Conservation (phyloP, 139 green algal species). For the Chlamydomonas schloesseri region DNA sequence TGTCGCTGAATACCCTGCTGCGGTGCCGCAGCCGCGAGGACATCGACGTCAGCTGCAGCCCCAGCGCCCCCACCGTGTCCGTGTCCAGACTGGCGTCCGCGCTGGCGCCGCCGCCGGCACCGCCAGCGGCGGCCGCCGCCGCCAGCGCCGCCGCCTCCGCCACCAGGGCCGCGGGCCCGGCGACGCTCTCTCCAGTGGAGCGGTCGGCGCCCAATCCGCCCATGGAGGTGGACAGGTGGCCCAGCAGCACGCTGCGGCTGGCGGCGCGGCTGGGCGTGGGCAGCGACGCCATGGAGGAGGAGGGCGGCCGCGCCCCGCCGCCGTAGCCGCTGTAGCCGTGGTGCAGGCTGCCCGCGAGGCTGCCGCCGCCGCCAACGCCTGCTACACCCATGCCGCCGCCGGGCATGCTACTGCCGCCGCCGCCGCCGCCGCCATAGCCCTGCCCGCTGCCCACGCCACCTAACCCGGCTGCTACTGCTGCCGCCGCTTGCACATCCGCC, state of each 20-base stretch:
- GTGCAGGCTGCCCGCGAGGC: not conserved
- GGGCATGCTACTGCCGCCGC: not conserved
- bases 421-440: too few species aligned
- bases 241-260: not conserved
- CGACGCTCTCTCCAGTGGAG: not conserved
- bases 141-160: not conserved
- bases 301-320: not conserved
- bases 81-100: not conserved
- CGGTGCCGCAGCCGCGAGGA: too few species aligned
- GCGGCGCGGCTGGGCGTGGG: not conserved
- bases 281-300: not conserved
- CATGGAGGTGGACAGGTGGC: not conserved
- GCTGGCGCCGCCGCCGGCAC: not conserved
- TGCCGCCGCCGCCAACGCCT: too few species aligned
- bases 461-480: too few species aligned
- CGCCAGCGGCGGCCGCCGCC: not conserved
- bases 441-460: too few species aligned
- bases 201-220: not conserved
- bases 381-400: too few species aligned
- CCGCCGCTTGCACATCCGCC: too few species aligned
- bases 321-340: not conserved
- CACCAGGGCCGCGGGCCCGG: not conserved
- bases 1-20: too few species aligned
- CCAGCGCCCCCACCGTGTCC: too few species aligned
- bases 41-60: too few species aligned